Conservation (phyloP, 1,284 basidiomycete species). For the Irpex lacteus region DNA sequence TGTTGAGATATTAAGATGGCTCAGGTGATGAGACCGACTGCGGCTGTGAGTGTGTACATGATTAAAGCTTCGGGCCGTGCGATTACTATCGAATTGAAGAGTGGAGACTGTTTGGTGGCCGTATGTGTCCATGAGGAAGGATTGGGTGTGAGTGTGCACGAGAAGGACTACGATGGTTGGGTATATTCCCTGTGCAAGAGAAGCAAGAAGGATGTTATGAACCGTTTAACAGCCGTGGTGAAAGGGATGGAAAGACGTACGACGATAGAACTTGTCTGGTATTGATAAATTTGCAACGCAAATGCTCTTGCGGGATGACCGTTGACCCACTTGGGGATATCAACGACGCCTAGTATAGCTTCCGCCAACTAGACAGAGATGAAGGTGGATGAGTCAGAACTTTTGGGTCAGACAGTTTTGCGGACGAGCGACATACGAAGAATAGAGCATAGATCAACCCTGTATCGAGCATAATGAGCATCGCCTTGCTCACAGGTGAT, state of each 20-base stretch:
- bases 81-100: background rate
- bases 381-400: background rate
- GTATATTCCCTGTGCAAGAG: constrained; percentile 15
- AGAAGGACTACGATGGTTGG: constrained; percentile 18
- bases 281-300: constrained; percentile 14
- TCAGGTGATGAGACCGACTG: background rate
- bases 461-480: constrained; percentile 18
- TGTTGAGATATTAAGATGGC: background rate
- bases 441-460: constrained; percentile 14
- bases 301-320: constrained; percentile 7
- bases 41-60: background rate
- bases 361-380: background rate
- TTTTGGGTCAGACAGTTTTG: background rate
- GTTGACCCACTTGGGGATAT: constrained; percentile 6
- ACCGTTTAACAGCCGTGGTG: background rate
- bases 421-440: constrained; percentile 8
- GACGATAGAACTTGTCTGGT: constrained; percentile 14
- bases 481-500: constrained; percentile 14
- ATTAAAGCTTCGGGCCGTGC: background rate
- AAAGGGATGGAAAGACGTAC: constrained; percentile 7
- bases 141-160: constrained; percentile 9
- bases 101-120: background rate
- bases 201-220: background rate
- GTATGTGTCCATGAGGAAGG: background rate
- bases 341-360: constrained; percentile 6